Evolutionary conservation across 305 asterid genomes (phyloP).

Genomic region (Fraxinus latifolia): DNA sequence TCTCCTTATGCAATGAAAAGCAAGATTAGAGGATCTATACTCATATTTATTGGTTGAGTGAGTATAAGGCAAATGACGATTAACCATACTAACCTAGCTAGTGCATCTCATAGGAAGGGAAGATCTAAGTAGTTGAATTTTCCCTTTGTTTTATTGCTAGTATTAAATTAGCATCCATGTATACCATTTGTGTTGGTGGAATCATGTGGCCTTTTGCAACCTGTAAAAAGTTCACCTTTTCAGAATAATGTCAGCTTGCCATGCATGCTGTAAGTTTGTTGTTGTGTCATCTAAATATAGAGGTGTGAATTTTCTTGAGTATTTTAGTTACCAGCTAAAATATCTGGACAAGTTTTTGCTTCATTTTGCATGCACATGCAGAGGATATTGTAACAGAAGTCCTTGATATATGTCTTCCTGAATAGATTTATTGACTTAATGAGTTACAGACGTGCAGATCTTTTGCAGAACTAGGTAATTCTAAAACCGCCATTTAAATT

Average conservation of each 20-base stretch:
- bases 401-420: background rate
- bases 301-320: background rate
- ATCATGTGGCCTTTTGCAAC: background rate
- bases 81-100: background rate
- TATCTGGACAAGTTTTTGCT: background rate
- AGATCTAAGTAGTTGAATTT: background rate
- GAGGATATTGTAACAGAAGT: background rate
- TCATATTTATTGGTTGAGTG: background rate
- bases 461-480: slow-evolving; percentile 12
- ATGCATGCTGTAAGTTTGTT: background rate
- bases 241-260: background rate
- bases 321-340: background rate
- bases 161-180: background rate
- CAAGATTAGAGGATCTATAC: background rate
- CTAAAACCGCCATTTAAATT: background rate
- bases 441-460: background rate
- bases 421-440: background rate
- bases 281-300: background rate
- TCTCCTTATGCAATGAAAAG: background rate
- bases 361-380: background rate
- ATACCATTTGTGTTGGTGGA: background rate
- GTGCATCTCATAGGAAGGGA: background rate
- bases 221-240: background rate
- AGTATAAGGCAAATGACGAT: background rate
- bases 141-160: background rate